These are phyloP conservation scores for Colletotrichum tabaci DNA, from an alignment of 2,329 filamentous ascomycete species.

Conservation along the genomic window DNA sequence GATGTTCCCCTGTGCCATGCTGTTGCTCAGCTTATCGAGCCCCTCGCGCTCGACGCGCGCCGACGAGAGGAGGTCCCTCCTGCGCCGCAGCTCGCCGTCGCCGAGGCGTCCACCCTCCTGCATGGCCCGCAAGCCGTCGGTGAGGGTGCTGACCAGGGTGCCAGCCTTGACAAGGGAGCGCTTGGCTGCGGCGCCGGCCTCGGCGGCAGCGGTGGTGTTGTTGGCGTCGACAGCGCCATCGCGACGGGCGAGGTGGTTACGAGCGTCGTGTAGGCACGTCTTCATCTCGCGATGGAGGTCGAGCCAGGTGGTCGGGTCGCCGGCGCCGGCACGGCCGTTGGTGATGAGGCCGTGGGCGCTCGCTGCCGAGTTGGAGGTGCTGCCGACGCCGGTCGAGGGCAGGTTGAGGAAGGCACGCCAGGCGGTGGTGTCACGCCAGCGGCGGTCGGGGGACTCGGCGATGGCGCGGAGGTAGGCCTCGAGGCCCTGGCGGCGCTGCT, in stretches of 20 bases:
- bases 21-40: constrained; percentile 80
- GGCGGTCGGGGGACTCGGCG: constrained; percentile 78
- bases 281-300: constrained; percentile 84
- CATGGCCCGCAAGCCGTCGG: constrained; percentile 74
- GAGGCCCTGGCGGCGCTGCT: constrained; percentile 76
- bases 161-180: constrained; percentile 79
- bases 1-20: constrained; percentile 52
- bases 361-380: constrained; percentile 63
- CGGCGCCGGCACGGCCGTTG: constrained; percentile 44
- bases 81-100: constrained; percentile 80
- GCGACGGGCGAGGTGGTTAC: constrained; percentile 75
- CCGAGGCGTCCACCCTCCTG: constrained; percentile 72
- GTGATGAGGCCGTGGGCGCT: constrained; percentile 62
- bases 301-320: constrained; percentile 80
- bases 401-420: constrained; percentile 84
- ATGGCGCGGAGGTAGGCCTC: constrained; percentile 82
- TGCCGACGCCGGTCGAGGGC: constrained; percentile 60
- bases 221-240: constrained; percentile 66
- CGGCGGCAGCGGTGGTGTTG: constrained; percentile 62
- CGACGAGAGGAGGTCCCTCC: constrained; percentile 78
- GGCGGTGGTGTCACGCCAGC: constrained; percentile 81
- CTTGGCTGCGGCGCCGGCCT: constrained; percentile 83
- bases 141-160: constrained; percentile 73
- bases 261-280: constrained; percentile 76
- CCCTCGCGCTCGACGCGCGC: constrained; percentile 83